Conservation (phyloP, 2,329 filamentous ascomycete genomes). For the Lachnellula occidentalis region DNA sequence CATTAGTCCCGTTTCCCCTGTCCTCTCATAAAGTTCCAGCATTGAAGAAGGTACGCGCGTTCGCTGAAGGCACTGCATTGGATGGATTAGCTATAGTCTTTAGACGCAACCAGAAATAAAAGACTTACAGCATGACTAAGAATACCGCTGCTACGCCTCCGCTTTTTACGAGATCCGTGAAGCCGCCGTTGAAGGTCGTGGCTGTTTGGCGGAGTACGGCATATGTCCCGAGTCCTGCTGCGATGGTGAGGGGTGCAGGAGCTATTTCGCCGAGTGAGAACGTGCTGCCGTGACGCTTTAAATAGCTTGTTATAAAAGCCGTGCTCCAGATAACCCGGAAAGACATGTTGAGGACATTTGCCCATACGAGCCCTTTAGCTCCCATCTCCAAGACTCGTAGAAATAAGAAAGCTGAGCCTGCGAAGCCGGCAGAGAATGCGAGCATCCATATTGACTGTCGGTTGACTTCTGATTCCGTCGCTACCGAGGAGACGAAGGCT, state of each 20-base stretch:
- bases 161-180: constrained; percentile 39
- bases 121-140: constrained; percentile 54
- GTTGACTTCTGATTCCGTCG: constrained; percentile 68
- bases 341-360: constrained; percentile 86
- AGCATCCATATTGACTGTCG: constrained; percentile 80
- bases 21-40: constrained; percentile 41
- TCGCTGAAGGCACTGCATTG: constrained; percentile 47
- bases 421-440: constrained; percentile 72
- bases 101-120: not conserved
- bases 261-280: constrained; percentile 39
- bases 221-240: constrained; percentile 41
- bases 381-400: constrained; percentile 65
- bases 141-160: constrained; percentile 47
- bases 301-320: constrained; percentile 64
- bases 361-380: constrained; percentile 74
- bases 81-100: constrained; percentile 18
- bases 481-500: constrained; percentile 86
- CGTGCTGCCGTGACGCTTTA: constrained; percentile 41
- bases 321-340: constrained; percentile 79
- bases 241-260: constrained; percentile 40
- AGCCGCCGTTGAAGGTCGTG: constrained; percentile 22
- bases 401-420: constrained; percentile 66
- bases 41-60: constrained; percentile 47
- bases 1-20: constrained; percentile 12
- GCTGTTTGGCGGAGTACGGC: constrained; percentile 34